phyloP scores from a whole-genome alignment of 306 rosid species.

The Cicer chorassanicum region DNA sequence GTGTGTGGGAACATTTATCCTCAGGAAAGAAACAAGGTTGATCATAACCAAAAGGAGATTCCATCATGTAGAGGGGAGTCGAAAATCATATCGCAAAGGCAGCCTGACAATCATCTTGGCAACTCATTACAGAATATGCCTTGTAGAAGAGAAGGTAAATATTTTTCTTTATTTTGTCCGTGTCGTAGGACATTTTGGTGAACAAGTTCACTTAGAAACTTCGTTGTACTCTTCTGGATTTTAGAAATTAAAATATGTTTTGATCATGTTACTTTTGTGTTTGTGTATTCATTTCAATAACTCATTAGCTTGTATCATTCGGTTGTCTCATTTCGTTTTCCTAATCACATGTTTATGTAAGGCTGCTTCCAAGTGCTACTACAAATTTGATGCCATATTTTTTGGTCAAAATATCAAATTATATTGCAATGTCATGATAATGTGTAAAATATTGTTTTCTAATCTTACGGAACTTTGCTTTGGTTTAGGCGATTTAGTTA shows the following conservation, averaged over 20 bases:
- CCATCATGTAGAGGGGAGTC: slow-evolving; percentile 55
- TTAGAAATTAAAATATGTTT: slow-evolving; percentile 19
- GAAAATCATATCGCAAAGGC: slow-evolving; percentile 48
- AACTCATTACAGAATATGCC: slow-evolving; percentile 58
- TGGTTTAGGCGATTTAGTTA: background rate
- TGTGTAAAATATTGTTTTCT: slow-evolving; percentile 8
- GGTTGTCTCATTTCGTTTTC: slow-evolving; percentile 19
- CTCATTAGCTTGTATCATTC: background rate
- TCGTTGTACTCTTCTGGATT: slow-evolving; percentile 29
- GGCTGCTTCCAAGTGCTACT: slow-evolving; percentile 34
- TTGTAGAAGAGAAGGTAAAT: slow-evolving; percentile 60
- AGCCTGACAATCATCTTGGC: slow-evolving; percentile 53
- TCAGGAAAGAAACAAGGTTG: slow-evolving; percentile 47
- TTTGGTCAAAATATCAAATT: slow-evolving; percentile 28
- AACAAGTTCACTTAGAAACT: slow-evolving; percentile 25
- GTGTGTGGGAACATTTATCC: slow-evolving; percentile 42
- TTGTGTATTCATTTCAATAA: slow-evolving; percentile 32
- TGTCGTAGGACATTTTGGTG: slow-evolving; percentile 18
- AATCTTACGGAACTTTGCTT: slow-evolving; percentile 16
- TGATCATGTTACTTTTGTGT: background rate
- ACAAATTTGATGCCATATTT: slow-evolving; percentile 6
- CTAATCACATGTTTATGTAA: slow-evolving; percentile 17
- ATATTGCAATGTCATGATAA: slow-evolving; percentile 25
- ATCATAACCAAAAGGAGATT: slow-evolving; percentile 51
- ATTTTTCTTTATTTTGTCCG: slow-evolving; percentile 41